Percentiles rank a stretch among this genome's conserved stretches.
These are phyloP conservation scores for Pyricularia sp. DNA, from an alignment of 2,329 filamentous ascomycete species.

Conservation along the genomic window DNA sequence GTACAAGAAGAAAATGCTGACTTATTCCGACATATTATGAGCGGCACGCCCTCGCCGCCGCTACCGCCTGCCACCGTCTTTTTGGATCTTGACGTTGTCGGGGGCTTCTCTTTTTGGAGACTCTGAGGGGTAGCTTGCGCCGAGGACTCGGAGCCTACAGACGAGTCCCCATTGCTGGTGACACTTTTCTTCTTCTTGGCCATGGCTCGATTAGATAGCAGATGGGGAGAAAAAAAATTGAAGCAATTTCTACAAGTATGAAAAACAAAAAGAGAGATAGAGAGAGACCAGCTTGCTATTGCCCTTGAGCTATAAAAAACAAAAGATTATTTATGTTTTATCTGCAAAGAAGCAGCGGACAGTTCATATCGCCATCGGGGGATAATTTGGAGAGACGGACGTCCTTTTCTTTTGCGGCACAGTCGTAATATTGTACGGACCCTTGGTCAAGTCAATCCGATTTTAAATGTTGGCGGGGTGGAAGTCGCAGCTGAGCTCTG, in stretches of 20 bases:
- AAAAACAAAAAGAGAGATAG: too few species aligned
- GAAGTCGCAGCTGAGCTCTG: not conserved
- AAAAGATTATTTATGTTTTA: not conserved
- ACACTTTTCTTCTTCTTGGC: constrained; percentile 4
- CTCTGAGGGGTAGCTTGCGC: not conserved
- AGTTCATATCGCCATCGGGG: not conserved
- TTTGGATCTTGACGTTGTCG: constrained; percentile 2
- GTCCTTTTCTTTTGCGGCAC: not conserved
- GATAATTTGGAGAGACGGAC: not conserved
- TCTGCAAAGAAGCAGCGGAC: not conserved
- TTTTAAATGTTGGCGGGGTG: not conserved
- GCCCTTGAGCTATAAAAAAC: not conserved
- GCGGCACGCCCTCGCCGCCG: constrained; percentile 27
- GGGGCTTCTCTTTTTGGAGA: not conserved
- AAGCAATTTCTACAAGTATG: not conserved
- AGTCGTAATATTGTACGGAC: not conserved
- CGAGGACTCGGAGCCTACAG: not conserved
- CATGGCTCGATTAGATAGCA: not conserved
- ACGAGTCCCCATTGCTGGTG: not conserved
- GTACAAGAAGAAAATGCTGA: constrained; percentile 29
- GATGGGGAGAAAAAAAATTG: not conserved
- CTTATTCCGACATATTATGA: constrained; percentile 61
- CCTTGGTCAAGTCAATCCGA: not conserved
- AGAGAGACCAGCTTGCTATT: not conserved
- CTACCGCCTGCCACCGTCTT: constrained; percentile 14